A percentile compares a stretch with the other conserved stretches of the same genome.
Evolutionary conservation across 805 yeast genomes (phyloP).

Genomic region (Starmerella scarabaei): DNA sequence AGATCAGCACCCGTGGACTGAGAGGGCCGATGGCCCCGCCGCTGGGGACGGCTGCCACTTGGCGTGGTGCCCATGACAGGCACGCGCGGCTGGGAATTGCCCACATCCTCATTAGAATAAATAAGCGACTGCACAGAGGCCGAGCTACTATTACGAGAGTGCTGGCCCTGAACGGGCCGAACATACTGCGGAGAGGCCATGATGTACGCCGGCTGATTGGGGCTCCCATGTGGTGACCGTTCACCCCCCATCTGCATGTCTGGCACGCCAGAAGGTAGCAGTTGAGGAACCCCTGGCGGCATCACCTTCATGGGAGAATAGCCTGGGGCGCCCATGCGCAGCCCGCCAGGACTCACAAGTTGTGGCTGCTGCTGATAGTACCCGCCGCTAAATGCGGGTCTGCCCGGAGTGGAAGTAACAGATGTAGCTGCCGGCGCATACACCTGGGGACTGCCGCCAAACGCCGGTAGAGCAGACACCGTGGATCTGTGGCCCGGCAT

Average conservation of each 20-base stretch:
- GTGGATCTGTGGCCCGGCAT: slow-evolving; percentile 18
- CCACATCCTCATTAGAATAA: too few species aligned
- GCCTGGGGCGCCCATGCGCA: too few species aligned
- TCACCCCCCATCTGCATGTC: too few species aligned
- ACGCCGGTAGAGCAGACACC: slow-evolving; percentile 20
- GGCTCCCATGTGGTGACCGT: too few species aligned
- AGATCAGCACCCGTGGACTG: slow-evolving; percentile 13
- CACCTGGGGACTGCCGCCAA: not conserved
- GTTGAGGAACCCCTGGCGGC: too few species aligned
- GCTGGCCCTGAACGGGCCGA: too few species aligned
- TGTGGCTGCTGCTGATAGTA: not conserved
- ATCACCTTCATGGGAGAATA: too few species aligned
- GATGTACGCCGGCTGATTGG: too few species aligned
- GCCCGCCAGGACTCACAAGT: not conserved
- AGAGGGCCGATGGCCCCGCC: slow-evolving; percentile 7
- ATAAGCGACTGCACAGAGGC: too few species aligned
- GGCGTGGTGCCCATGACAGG: slow-evolving; percentile 5
- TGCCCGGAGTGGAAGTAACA: slow-evolving; percentile 1
- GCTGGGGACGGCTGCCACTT: not conserved
- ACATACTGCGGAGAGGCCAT: too few species aligned
- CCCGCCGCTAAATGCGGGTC: not conserved
- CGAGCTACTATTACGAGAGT: too few species aligned
- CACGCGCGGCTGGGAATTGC: slow-evolving; percentile 4
- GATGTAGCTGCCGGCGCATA: not conserved
- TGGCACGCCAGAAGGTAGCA: too few species aligned